Conservation (phyloP, 2,329 filamentous ascomycete genomes). For the Colletotrichum tanaceti region DNA sequence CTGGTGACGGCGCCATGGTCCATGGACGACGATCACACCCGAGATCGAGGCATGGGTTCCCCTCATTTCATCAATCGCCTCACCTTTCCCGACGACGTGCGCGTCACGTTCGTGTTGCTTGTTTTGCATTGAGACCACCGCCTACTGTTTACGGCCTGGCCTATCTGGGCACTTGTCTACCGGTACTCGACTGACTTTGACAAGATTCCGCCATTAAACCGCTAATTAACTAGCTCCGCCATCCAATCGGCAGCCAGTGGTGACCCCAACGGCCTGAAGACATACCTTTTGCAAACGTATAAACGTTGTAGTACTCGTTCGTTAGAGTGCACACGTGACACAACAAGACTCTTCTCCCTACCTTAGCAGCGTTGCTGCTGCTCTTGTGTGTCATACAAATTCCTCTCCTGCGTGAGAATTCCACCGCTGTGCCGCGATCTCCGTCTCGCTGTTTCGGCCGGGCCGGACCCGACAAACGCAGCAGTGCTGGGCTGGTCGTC, state of each 20-base stretch:
- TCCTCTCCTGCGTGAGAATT: neutral
- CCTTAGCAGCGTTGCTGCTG: too few relatives aligned
- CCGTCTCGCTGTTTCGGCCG: constrained; percentile 21
- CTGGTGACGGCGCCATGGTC: neutral
- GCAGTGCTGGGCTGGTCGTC: constrained; percentile 17
- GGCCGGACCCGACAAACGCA: constrained; percentile 11
- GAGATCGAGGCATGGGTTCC: constrained; percentile 23
- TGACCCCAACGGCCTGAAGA: too few relatives aligned
- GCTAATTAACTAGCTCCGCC: neutral
- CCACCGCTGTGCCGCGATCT: neutral
- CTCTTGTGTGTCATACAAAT: constrained; percentile 1
- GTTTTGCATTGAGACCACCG: neutral
- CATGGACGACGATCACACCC: constrained; percentile 12
- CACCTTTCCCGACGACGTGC: neutral
- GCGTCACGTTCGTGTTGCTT: neutral
- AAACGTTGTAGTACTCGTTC: neutral
- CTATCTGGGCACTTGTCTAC: neutral
- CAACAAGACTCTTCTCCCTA: too few relatives aligned
- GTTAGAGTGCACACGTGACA: too few relatives aligned
- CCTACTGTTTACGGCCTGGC: too few relatives aligned
- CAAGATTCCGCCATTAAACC: neutral
- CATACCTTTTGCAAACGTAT: neutral
- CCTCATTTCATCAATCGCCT: constrained; percentile 7
- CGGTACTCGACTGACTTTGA: neutral
- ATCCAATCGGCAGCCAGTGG: neutral